Evolutionary conservation across 805 yeast genomes (phyloP).

Genomic region (Starmera pachycereana): DNA sequence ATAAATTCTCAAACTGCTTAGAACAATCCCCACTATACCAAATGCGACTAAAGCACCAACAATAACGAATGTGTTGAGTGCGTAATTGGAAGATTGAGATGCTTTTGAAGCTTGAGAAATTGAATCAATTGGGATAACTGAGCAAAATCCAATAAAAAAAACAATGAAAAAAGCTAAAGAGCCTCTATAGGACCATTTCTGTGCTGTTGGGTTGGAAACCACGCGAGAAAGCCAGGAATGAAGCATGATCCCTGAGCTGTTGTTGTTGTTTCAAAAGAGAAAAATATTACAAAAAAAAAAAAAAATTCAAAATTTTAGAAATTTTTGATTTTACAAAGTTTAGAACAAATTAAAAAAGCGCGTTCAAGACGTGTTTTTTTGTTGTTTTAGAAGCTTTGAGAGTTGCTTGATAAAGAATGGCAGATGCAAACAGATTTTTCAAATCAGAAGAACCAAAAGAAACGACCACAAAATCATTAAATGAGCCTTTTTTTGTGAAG

Average conservation of each 20-base stretch:
- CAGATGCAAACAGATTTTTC: not conserved
- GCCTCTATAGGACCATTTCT: conserved; percentile 34
- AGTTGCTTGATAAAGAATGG: not conserved
- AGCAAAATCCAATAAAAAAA: conserved; percentile 44
- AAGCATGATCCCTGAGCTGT: conserved; percentile 9
- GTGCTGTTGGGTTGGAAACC: conserved; percentile 3
- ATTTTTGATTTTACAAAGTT: too few species aligned
- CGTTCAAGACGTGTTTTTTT: not conserved
- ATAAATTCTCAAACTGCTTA: conserved; percentile 51
- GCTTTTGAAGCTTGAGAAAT: conserved; percentile 51
- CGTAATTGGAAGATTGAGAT: conserved; percentile 38
- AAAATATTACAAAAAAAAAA: not conserved
- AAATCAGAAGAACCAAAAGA: not conserved
- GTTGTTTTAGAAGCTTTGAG: not conserved
- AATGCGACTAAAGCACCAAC: conserved; percentile 60
- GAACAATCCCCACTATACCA: conserved; percentile 34
- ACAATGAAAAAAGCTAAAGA: conserved; percentile 31
- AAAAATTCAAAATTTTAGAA: too few species aligned
- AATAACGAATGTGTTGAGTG: conserved; percentile 73
- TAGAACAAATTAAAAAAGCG: too few species aligned
- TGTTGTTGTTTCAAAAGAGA: not conserved
- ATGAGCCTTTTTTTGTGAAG: conserved; percentile 7
- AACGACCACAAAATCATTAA: not conserved
- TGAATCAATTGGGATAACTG: conserved; percentile 75
- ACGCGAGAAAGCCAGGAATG: not conserved